These are phyloP conservation scores for Tolypocladium album DNA, from an alignment of 2,329 filamentous ascomycete genomes.

Conservation along the genomic window DNA sequence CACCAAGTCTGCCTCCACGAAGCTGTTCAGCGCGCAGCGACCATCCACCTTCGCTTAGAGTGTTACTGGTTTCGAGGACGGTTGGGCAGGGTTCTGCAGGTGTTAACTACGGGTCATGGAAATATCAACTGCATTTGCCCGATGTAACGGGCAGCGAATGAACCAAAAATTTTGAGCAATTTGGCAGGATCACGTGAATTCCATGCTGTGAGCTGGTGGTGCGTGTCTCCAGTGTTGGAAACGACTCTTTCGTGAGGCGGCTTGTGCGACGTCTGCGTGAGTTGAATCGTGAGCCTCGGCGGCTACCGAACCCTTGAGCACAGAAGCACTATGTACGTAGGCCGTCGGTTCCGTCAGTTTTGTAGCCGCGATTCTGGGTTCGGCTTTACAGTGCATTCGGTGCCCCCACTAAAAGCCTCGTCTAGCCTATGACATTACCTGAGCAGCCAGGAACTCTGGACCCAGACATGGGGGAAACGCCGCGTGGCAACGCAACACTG, in stretches of 20 bases:
- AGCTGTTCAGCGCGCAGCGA: conserved; percentile 86
- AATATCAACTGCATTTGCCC: conserved; percentile 49
- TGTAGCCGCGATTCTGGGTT: not conserved
- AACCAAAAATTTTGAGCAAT: conserved; percentile 20
- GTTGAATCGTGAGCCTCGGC: too few relatives aligned
- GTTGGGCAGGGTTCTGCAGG: conserved; percentile 44
- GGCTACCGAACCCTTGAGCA: not conserved
- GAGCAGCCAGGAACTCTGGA: too few relatives aligned
- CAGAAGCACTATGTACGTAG: too few relatives aligned
- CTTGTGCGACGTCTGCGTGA: not conserved
- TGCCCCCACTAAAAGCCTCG: not conserved
- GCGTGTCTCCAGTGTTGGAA: not conserved
- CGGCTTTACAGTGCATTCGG: not conserved
- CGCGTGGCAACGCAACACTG: not conserved
- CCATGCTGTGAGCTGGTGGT: not conserved
- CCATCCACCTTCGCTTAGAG: conserved; percentile 96
- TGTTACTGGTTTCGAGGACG: conserved; percentile 40
- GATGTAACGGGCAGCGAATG: conserved; percentile 35
- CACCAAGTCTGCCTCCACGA: conserved; percentile 71
- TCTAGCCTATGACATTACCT: not conserved
- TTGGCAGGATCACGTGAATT: not conserved
- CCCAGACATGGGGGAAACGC: too few relatives aligned
- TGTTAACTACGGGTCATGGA: conserved; percentile 53
- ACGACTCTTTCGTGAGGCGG: not conserved
- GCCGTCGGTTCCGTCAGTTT: not conserved